These are phyloP conservation scores for Ustilago loliicola DNA, from an alignment of 1,284 basidiomycete species.

Conservation along the genomic window DNA sequence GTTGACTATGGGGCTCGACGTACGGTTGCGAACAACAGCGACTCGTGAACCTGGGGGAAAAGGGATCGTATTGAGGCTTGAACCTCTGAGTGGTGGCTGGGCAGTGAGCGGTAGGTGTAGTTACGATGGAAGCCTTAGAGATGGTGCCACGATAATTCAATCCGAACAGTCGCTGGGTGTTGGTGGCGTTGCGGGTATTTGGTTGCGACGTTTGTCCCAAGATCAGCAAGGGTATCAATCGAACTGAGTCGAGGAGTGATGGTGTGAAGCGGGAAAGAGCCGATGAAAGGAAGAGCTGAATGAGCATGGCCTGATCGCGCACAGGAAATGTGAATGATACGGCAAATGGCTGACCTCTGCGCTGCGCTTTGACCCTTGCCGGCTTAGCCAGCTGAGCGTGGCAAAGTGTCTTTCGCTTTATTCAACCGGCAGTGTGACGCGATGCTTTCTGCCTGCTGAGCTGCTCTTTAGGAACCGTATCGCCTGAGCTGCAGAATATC, in stretches of 20 bases:
- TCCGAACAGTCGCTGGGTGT: neutral
- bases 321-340: neutral
- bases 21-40: neutral
- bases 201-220: neutral
- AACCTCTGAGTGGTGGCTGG: neutral
- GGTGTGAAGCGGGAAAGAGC: constrained; percentile 2
- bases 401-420: neutral
- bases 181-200: neutral
- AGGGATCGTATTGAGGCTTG: neutral
- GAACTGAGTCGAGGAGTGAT: constrained; percentile 21
- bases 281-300: neutral
- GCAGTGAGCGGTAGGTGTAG: neutral
- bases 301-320: constrained; percentile 36
- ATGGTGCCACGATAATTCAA: neutral
- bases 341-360: neutral
- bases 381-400: constrained; percentile 7
- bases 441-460: neutral
- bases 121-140: neutral
- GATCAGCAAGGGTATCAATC: neutral
- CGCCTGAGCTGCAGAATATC: constrained; percentile 6
- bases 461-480: neutral
- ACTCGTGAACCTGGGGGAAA: neutral
- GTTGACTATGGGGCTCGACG: neutral
- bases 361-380: constrained; percentile 8
- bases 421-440: neutral